Evolutionary conservation across 257 asterid species (phyloP).

Genomic region (Hygrophila difformis): DNA sequence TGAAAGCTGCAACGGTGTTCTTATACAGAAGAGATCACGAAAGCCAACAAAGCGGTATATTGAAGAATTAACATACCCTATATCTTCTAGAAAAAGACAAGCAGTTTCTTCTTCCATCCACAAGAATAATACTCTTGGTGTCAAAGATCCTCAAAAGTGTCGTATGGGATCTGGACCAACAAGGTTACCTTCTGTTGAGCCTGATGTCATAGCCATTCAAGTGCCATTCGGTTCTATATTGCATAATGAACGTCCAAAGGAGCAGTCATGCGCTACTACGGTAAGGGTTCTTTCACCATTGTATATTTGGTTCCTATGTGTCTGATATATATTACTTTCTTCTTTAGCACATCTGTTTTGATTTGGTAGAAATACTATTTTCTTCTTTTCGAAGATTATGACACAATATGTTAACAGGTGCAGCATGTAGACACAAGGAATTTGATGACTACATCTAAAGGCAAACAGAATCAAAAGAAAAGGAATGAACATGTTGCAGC

Average conservation of each 20-base stretch:
- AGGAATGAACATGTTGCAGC: slow-evolving; percentile 21
- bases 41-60: slow-evolving; percentile 90
- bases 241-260: slow-evolving; percentile 38
- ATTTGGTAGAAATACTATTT: too few relatives aligned
- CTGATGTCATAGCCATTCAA: slow-evolving; percentile 69
- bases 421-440: slow-evolving; percentile 23
- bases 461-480: slow-evolving; percentile 22
- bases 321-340: too few relatives aligned
- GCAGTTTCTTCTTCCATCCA: slow-evolving; percentile 32
- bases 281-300: too few relatives aligned
- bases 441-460: slow-evolving; percentile 20
- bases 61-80: slow-evolving; percentile 63
- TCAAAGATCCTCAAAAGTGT: slow-evolving; percentile 43
- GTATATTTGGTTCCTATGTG: too few relatives aligned
- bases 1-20: slow-evolving; percentile 19
- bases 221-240: slow-evolving; percentile 82
- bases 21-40: slow-evolving; percentile 61
- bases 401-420: slow-evolving; percentile 33
- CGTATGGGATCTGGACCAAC: slow-evolving; percentile 29
- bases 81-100: slow-evolving; percentile 30
- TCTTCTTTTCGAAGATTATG: too few relatives aligned
- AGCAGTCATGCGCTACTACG: slow-evolving; percentile 16
- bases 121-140: slow-evolving; percentile 33
- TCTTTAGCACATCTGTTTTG: too few relatives aligned
- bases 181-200: slow-evolving; percentile 40